Base-by-base conservation (phyloP, 2,329 filamentous ascomycete genomes). In the Pseudocercospora eumusae region DNA sequence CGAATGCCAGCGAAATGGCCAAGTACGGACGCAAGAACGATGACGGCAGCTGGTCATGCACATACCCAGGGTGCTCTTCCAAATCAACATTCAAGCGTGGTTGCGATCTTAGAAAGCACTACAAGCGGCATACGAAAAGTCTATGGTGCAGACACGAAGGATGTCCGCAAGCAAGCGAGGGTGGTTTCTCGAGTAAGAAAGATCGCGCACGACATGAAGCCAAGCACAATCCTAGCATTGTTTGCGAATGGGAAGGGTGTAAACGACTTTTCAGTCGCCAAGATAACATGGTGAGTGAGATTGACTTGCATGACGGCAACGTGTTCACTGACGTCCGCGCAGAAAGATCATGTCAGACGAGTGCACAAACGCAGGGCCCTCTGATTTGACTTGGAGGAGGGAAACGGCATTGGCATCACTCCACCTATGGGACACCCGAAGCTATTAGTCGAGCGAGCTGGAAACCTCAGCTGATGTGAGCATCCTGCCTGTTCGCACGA, bases 131-230 rank as follows among this genome's bases (percentile, higher is more conserved):
- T 71, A 83, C 81, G 27, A 87, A 87, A 67, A 80, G 83, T 15
- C 81, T 86, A 57, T 86, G 85, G 72, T 87, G 85, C 72, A 82
- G 84, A 4, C 79, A 85, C 61, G 77, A 82, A 54, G 83, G 83
- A 11, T 87, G 85, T 70, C 82, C 84, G 11, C 83, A 86, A 68
- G 77, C 83, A 9, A 78, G 75, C 2, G 79, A 80, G 36, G 83
- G 83, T 31, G 84, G 85, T 0, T 87, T 87, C 70, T 86, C 83
- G 6, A 85, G 83, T 69, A 86, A 86, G 70, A 87, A 87, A 68
- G 85, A 87, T 65, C 81, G 84, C 20, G 82, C 83, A 25, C 75
- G 85, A 42, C 85, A 87, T 65, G 85, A 87, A 71, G 84, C 84
- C 47, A 86, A 85, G 70, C 85, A 87, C 71, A 85, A 86, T 65